Percentiles rank a stretch among this genome's conserved stretches.
Conservation (phyloP, 192 early-diverging fungal genomes). For the Backusella psychrophila region DNA sequence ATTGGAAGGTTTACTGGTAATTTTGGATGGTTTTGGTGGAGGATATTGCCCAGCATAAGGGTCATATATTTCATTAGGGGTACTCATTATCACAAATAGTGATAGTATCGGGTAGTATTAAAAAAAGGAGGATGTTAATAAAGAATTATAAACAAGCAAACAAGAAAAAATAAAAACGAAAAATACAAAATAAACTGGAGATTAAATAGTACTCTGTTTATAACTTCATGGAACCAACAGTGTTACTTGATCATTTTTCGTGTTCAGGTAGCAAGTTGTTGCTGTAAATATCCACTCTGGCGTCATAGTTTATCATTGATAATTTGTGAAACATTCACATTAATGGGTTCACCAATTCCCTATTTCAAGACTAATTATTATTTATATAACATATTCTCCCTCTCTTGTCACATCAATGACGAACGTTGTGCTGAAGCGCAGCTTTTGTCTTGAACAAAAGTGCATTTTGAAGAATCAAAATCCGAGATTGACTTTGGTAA, state of each 20-base stretch:
- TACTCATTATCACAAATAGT: not conserved
- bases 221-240: not conserved
- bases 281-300: not conserved
- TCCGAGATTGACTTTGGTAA: not conserved
- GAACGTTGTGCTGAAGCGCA: not conserved
- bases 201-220: not conserved
- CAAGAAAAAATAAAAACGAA: not conserved
- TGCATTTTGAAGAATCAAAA: not conserved
- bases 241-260: not conserved
- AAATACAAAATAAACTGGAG: not conserved
- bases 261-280: not conserved
- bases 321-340: not conserved
- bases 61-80: not conserved
- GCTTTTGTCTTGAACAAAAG: not conserved
- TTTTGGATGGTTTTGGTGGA: not conserved
- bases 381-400: not conserved
- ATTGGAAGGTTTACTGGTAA: not conserved
- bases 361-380: not conserved
- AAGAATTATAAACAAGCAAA: not conserved
- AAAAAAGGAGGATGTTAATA: not conserved
- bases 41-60: not conserved
- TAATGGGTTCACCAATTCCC: not conserved
- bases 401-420: not conserved
- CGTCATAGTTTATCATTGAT: constrained; percentile 1
- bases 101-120: not conserved